Percentiles rank a stretch among this genome's conserved stretches.
These are phyloP conservation scores for Casuarina glauca DNA, from an alignment of 306 rosid genomes.

Conservation along the genomic window DNA sequence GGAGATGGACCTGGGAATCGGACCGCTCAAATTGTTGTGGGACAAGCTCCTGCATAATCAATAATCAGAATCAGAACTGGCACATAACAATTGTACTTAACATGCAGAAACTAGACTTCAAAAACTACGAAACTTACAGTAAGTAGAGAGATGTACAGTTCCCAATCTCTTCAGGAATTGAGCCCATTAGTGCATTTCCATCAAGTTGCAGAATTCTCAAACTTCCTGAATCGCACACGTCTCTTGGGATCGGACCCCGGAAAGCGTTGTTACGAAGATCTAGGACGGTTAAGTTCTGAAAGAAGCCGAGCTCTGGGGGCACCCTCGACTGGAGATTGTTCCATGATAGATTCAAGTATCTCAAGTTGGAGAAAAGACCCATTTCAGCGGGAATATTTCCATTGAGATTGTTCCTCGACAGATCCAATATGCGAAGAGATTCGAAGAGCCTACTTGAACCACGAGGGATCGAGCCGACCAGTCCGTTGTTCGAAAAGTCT, in stretches of 20 bases:
- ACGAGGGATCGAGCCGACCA: constrained; percentile 60
- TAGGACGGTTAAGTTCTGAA: constrained; percentile 57
- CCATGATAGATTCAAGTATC: constrained; percentile 82
- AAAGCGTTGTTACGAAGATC: constrained; percentile 65
- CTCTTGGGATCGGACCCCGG: constrained; percentile 65
- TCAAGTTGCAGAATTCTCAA: constrained; percentile 78
- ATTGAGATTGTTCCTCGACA: constrained; percentile 61
- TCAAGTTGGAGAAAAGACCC: constrained; percentile 57
- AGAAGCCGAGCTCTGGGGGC: constrained; percentile 68
- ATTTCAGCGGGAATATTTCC: constrained; percentile 73
- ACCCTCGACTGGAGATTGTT: constrained; percentile 68
- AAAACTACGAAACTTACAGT: constrained; percentile 58
- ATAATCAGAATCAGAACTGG: constrained; percentile 19
- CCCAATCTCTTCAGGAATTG: constrained; percentile 79
- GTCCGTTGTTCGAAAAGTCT: constrained; percentile 59
- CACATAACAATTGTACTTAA: background rate
- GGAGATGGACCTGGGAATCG: constrained; percentile 70
- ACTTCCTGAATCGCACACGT: constrained; percentile 74
- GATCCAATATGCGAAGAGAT: constrained; percentile 53
- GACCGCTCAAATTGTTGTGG: constrained; percentile 71
- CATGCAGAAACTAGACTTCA: background rate
- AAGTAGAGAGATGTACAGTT: constrained; percentile 80
- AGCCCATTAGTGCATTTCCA: constrained; percentile 66
- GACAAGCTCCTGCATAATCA: constrained; percentile 70
- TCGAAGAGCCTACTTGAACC: constrained; percentile 63